Base-by-base conservation (phyloP, 352 stramenopile genomes). In the Phytophthora podocarpi region DNA sequence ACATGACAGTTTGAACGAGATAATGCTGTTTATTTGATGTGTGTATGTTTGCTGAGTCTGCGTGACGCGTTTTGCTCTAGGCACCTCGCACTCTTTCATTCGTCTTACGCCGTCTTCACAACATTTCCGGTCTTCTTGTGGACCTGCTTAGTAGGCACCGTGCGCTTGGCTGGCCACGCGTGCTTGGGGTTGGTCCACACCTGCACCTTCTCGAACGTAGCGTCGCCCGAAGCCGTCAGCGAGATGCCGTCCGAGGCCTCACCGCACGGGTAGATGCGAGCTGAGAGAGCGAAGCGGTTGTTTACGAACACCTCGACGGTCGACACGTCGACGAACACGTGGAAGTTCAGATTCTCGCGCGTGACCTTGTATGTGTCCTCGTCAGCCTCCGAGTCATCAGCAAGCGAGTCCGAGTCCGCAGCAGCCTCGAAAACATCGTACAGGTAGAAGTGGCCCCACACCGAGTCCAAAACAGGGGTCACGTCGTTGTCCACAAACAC, bases 281-380 rank as follows among this genome's bases (percentile, higher is more conserved):
- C 72, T 36, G 80, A 90, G 20, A 90, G 67, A 15, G 76, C 54
- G 45, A 90, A 87, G 57, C 80, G 78, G 58, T 67, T 76, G 69
- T 90, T 90, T 52, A 90, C 76, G 34, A 90, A 88, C 57, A 90
- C 80, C 42, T 90, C 80, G 15, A 87, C 67, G 24, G 70, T 78
- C 18, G 80, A 87, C 37, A 90, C 80, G 59, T 90, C 80, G 28
- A 87, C 80, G 51, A 85, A 90, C 39, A 90, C 56, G 60, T 71
- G 75, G 65, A 90, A 86, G 24, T 47, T 71, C 39, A 89, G 60
- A 42, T 62, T 78, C 64, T 89, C 80, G 23, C 69, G 71, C 18
- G 49, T 56, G n/a, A 69, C 50, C 40, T 72, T 56, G 51, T 75
- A 89, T 40, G 65, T 36, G 43, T 67, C 56, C 2, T 37, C 50